These are phyloP conservation scores for Colletotrichum sidae DNA, from an alignment of 2,329 filamentous ascomycete genomes.

Conservation along the genomic window DNA sequence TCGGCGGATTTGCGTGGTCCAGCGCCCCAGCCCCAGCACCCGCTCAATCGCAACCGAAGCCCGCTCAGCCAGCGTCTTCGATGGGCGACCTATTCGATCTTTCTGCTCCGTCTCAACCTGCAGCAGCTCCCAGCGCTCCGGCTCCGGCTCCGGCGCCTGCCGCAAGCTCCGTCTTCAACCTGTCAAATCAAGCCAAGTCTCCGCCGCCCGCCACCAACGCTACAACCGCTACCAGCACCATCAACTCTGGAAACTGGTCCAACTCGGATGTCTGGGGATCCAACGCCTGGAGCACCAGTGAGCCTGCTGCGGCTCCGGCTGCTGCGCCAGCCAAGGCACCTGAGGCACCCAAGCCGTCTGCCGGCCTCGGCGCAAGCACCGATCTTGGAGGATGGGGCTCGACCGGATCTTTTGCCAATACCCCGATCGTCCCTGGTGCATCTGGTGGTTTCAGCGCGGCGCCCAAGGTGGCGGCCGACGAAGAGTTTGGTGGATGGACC, in stretches of 20 bases:
- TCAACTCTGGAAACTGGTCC: constrained; percentile 54
- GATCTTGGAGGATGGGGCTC: constrained; percentile 71
- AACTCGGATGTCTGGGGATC: constrained; percentile 84
- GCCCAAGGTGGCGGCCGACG: constrained; percentile 84
- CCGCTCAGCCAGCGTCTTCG: constrained; percentile 60
- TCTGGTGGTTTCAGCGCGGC: constrained; percentile 73
- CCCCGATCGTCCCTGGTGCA: constrained; percentile 70
- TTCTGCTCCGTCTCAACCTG: constrained; percentile 59
- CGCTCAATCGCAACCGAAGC: constrained; percentile 52
- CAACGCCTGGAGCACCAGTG: constrained; percentile 82
- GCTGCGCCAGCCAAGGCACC: constrained; percentile 67
- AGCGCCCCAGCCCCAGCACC: constrained; percentile 55
- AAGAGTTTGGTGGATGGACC: constrained; percentile 96
- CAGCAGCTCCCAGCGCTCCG: constrained; percentile 50
- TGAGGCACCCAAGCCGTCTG: constrained; percentile 44
- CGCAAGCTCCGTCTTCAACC: constrained; percentile 82
- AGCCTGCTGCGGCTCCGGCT: constrained; percentile 58
- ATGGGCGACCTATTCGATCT: constrained; percentile 89
- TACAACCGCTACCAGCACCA: constrained; percentile 47
- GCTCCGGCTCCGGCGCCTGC: constrained; percentile 53
- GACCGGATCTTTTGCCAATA: constrained; percentile 15
- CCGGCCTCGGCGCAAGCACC: constrained; percentile 54
- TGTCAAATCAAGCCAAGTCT: constrained; percentile 63
- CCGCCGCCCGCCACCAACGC: constrained; percentile 52
- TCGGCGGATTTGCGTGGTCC: constrained; percentile 76